Conservation (phyloP, 768 basidiomycete species). For the Phanerodontia chrysosporium region DNA sequence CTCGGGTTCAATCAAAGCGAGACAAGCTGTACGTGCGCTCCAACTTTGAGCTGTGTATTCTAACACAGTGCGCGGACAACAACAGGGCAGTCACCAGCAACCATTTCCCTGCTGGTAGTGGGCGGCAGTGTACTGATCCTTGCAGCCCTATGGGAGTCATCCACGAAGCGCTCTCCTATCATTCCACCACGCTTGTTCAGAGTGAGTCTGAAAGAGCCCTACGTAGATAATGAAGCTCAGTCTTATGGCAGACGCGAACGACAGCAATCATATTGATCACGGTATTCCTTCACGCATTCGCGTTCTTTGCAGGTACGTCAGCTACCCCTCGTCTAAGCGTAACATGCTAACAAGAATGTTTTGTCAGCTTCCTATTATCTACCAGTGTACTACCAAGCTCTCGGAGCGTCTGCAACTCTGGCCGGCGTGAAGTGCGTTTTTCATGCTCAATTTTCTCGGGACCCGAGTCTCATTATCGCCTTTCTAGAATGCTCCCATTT, state of each 20-base stretch:
- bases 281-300: constrained; percentile 31
- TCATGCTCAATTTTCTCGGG: background rate
- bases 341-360: background rate
- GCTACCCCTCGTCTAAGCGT: background rate
- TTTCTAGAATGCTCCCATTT: constrained; percentile 32
- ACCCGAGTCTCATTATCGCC: background rate
- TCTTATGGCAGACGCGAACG: constrained; percentile 29
- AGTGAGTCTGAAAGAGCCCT: too few relatives aligned
- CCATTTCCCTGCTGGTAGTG: constrained; percentile 33
- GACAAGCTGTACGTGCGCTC: constrained; percentile 24
- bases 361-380: constrained; percentile 29
- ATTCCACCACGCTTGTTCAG: constrained; percentile 37
- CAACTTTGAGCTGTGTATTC: background rate
- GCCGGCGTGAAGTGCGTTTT: constrained; percentile 27
- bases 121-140: constrained; percentile 29
- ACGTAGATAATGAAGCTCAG: too few relatives aligned
- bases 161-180: constrained; percentile 31
- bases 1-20: constrained; percentile 35
- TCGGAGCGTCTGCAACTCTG: constrained; percentile 33
- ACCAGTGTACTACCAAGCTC: constrained; percentile 39
- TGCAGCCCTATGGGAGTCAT: constrained; percentile 30
- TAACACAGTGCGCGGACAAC: background rate
- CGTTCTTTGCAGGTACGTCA: constrained; percentile 22
- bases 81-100: constrained; percentile 29
- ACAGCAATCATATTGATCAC: constrained; percentile 29